These are phyloP conservation scores for Trichoderma breve DNA, from an alignment of 2,329 filamentous ascomycete genomes.

Conservation along the genomic window DNA sequence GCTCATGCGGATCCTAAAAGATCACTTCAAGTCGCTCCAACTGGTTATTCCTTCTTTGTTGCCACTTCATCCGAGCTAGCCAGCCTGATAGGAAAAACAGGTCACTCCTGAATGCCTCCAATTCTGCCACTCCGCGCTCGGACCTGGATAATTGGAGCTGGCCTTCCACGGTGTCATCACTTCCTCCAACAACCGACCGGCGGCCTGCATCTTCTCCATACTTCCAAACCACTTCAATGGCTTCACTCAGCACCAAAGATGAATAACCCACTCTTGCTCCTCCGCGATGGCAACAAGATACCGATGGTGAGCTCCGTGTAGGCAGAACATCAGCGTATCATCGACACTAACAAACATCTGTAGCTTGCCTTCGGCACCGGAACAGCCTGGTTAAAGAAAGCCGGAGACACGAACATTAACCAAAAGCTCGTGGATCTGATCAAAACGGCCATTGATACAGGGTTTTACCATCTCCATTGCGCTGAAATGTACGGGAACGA, in stretches of 20 bases:
- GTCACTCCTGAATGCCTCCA: not conserved
- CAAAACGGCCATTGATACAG: not conserved
- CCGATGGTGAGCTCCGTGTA: not conserved
- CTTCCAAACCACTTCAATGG: not conserved
- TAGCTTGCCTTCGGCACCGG: not conserved
- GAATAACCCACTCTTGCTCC: rapidly evolving
- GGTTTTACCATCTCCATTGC: not conserved
- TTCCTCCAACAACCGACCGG: not conserved
- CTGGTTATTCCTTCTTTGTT: not conserved
- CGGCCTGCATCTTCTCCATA: not conserved
- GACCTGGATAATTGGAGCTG: not conserved
- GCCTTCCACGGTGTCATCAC: not conserved
- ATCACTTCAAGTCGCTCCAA: not conserved
- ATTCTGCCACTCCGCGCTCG: not conserved
- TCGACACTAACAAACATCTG: not conserved
- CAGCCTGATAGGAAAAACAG: not conserved
- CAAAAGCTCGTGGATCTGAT: not conserved
- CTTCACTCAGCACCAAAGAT: not conserved
- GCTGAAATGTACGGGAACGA: not conserved
- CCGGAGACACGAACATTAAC: not conserved
- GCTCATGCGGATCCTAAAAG: not conserved
- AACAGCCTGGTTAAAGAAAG: not conserved
- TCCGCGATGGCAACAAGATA: not conserved
- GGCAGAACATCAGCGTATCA: not conserved
- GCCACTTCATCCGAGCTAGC: not conserved